Percentiles rank a stretch among this genome's conserved stretches.
Evolutionary conservation across 495 filamentous ascomycete species (phyloP).

Genomic region (Tuber umbilicatum): DNA sequence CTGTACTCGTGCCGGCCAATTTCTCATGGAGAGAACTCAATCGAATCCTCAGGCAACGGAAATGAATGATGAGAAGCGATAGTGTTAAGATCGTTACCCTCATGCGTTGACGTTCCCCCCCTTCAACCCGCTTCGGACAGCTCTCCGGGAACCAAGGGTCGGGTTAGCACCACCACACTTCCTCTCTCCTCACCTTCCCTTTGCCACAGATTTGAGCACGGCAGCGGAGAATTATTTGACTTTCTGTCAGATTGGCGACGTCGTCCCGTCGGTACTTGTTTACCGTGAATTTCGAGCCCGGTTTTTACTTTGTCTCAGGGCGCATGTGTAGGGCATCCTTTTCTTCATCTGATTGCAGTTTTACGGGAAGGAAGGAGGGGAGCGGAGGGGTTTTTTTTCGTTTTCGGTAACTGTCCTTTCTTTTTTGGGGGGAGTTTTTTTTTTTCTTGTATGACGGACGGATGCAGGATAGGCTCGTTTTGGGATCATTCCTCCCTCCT

Average conservation of each 20-base stretch:
- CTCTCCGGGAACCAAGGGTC: background rate
- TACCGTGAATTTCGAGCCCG: background rate
- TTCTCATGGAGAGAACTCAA: background rate
- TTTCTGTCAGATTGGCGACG: background rate
- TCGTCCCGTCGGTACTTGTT: background rate
- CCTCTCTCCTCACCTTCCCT: background rate
- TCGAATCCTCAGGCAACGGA: background rate
- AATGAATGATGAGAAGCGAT: background rate
- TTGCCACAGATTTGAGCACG: background rate
- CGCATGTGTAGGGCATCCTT: background rate
- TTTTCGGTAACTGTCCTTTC: background rate
- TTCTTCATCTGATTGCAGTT: background rate
- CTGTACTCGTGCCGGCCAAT: background rate
- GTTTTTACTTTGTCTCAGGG: background rate
- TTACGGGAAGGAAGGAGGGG: background rate
- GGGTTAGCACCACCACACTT: background rate
- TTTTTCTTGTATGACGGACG: conserved; percentile 1
- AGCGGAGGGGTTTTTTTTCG: background rate
- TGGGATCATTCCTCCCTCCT: background rate
- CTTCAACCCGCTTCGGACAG: background rate
- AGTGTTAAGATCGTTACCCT: background rate
- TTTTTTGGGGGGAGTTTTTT: background rate
- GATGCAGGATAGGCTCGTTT: background rate
- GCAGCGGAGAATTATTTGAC: background rate
- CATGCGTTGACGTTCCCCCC: background rate